phyloP scores from a whole-genome alignment of 1,284 basidiomycete genomes.

The Ceratobasidium sp. region DNA sequence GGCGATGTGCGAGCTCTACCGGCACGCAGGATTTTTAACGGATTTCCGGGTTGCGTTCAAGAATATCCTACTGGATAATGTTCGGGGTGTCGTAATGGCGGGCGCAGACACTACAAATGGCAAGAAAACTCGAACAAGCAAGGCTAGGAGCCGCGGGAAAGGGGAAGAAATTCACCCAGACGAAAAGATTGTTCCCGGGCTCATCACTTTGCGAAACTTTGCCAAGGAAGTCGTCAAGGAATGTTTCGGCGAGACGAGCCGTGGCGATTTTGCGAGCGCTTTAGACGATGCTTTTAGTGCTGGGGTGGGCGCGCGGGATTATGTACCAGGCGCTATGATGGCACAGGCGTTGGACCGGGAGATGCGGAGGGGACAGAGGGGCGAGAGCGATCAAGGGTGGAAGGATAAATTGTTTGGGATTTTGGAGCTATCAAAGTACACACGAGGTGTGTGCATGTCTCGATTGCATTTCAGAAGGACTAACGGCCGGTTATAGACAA shows the following conservation, averaged over 20 bases:
- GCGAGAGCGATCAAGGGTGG: conserved; percentile 77
- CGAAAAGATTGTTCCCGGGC: conserved; percentile 82
- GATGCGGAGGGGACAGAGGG: conserved; percentile 87
- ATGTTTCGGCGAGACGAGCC: conserved; percentile 61
- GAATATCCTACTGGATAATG: conserved; percentile 61
- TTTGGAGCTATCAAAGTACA: conserved; percentile 87
- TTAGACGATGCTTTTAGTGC: conserved; percentile 78
- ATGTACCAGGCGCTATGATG: conserved; percentile 48
- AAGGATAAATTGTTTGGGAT: conserved; percentile 79
- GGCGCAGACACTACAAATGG: conserved; percentile 57
- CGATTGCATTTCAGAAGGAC: neutral
- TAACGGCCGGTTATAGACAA: conserved; percentile 66
- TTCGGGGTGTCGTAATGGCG: conserved; percentile 67
- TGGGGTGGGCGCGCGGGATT: conserved; percentile 82
- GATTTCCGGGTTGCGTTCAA: conserved; percentile 75
- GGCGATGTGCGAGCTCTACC: conserved; percentile 73
- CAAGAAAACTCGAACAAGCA: conserved; percentile 49
- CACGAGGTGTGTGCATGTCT: conserved; percentile 62
- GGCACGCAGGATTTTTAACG: conserved; percentile 68
- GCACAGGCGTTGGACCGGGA: conserved; percentile 90
- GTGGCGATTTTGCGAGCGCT: conserved; percentile 56
- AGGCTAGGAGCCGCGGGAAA: conserved; percentile 55
- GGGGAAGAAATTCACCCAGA: conserved; percentile 56
- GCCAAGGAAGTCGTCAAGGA: conserved; percentile 66
- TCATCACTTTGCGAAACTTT: conserved; percentile 78